Percentiles rank a stretch among this genome's conserved stretches.
Conservation (phyloP, 2,329 filamentous ascomycete genomes). For the Blastomyces emzantsi region DNA sequence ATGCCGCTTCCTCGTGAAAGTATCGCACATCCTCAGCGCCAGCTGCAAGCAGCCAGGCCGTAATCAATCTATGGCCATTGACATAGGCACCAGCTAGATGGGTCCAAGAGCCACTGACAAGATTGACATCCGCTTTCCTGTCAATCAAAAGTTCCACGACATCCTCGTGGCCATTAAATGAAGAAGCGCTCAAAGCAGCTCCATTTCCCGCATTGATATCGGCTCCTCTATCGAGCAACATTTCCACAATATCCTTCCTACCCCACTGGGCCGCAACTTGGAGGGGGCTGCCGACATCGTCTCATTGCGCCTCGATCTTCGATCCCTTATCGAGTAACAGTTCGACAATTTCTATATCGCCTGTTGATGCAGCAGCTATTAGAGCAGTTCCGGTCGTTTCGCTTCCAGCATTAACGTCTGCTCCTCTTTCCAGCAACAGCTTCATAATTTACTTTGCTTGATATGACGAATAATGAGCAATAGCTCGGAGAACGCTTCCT, state of each 20-base stretch:
- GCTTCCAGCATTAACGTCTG: not conserved
- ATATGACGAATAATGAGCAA: too few relatives aligned
- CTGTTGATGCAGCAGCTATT: not conserved
- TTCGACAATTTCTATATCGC: not conserved
- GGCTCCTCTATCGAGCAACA: constrained; percentile 2
- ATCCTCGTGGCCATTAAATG: not conserved
- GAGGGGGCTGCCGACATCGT: not conserved
- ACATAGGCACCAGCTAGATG: too few relatives aligned
- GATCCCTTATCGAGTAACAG: constrained; percentile 1
- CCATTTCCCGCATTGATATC: not conserved
- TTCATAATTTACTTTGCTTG: not conserved
- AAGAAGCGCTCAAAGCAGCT: not conserved
- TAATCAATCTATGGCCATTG: too few relatives aligned
- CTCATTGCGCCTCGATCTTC: not conserved
- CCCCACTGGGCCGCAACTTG: not conserved
- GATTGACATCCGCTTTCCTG: too few relatives aligned
- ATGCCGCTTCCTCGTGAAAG: too few relatives aligned
- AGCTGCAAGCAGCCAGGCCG: too few relatives aligned
- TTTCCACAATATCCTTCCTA: not conserved
- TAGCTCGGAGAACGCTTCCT: not conserved
- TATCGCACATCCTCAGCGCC: too few relatives aligned
- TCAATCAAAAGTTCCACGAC: not conserved
- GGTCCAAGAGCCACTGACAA: too few relatives aligned
- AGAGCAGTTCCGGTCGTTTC: not conserved
- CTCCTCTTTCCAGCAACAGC: constrained; percentile 1